Percentiles rank a stretch among this genome's conserved stretches.
Evolutionary conservation across 345 rosid genomes (phyloP).

Genomic region (Eucalyptus pauciflora): DNA sequence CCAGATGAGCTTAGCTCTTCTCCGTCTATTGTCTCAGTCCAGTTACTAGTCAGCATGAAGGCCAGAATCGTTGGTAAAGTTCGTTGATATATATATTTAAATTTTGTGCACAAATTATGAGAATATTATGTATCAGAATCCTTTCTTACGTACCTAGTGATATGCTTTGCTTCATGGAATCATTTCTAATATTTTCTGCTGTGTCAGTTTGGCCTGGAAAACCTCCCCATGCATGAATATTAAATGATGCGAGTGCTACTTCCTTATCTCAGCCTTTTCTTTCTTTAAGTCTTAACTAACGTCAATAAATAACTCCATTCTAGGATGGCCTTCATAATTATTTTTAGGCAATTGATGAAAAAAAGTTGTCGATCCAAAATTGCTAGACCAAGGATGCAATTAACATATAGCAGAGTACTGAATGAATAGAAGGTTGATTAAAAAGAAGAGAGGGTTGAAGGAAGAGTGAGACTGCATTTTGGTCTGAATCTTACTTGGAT

Average conservation of each 20-base stretch:
- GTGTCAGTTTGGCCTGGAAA: neutral
- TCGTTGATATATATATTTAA: neutral
- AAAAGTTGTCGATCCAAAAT: neutral
- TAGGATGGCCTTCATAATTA: neutral
- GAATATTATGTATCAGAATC: neutral
- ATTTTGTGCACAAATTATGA: neutral
- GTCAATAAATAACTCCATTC: neutral
- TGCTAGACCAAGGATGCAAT: neutral
- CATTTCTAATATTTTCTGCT: neutral
- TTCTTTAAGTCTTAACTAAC: neutral
- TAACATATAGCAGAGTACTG: neutral
- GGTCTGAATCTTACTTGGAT: neutral
- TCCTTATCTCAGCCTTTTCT: neutral
- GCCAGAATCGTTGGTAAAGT: neutral
- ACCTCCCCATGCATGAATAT: neutral
- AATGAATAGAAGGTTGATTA: neutral
- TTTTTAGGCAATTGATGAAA: neutral
- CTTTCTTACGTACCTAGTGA: neutral
- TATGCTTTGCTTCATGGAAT: neutral
- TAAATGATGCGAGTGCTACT: neutral
- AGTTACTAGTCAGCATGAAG: neutral
- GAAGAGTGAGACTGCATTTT: neutral
- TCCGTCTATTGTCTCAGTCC: neutral
- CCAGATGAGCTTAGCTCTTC: neutral
- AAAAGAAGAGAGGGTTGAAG: neutral